Conservation (phyloP, 192 early-diverging fungal species). For the Gaertneriomyces semiglobifer region DNA sequence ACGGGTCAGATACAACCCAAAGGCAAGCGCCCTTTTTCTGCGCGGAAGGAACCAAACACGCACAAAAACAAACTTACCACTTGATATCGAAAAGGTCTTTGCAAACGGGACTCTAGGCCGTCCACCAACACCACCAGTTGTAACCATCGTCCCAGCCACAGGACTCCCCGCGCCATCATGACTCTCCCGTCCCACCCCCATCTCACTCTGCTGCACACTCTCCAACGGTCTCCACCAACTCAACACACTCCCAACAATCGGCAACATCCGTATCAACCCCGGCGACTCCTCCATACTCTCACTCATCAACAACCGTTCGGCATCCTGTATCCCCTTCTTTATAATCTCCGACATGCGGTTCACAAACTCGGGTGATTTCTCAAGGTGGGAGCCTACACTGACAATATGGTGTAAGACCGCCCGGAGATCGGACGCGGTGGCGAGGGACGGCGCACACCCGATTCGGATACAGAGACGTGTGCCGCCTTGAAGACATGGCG, state of each 20-base stretch:
- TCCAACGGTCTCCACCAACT: constrained; percentile 24
- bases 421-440: neutral
- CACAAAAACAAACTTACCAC: neutral
- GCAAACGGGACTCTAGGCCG: constrained; percentile 17
- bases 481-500: neutral
- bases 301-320: constrained; percentile 20
- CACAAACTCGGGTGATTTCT: constrained; percentile 21
- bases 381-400: constrained; percentile 9
- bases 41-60: too few species aligned
- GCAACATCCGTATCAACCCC: constrained; percentile 19
- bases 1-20: too few species aligned
- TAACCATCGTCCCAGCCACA: too few species aligned
- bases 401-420: constrained; percentile 8
- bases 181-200: too few species aligned
- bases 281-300: constrained; percentile 23
- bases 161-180: too few species aligned
- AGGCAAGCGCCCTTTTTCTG: too few species aligned
- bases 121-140: neutral
- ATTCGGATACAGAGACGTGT: constrained; percentile 6
- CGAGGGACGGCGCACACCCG: constrained; percentile 5
- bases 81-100: constrained; percentile 23
- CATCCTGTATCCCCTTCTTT: constrained; percentile 24
- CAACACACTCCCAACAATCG: constrained; percentile 28
- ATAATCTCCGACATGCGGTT: constrained; percentile 24
- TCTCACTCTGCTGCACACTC: too few species aligned